phyloP scores from a whole-genome alignment of 2,329 filamentous ascomycete genomes.

The Colletotrichum limetticola region DNA sequence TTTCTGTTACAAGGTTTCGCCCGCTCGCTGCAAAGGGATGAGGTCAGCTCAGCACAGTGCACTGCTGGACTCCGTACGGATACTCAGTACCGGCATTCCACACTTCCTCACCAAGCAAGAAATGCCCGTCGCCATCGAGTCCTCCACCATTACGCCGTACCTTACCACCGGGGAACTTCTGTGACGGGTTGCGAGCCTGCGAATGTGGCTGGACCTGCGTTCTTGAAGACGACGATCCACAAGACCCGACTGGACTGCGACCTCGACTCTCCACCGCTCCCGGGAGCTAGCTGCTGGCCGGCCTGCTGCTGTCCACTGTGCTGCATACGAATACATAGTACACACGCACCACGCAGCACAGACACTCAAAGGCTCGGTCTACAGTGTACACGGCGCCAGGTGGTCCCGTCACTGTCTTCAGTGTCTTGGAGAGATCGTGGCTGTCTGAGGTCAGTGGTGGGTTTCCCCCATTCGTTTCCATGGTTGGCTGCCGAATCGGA shows the following conservation, averaged over 20 bases:
- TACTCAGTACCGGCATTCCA: too few species aligned
- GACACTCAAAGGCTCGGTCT: background rate
- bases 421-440: background rate
- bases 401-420: background rate
- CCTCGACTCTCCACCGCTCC: background rate
- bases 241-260: background rate
- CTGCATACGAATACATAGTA: background rate
- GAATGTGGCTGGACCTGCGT: background rate
- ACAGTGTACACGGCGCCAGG: background rate
- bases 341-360: background rate
- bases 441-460: background rate
- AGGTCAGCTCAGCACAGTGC: background rate
- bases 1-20: background rate
- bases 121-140: too few species aligned
- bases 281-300: background rate
- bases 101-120: too few species aligned
- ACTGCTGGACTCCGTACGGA: too few species aligned
- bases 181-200: background rate
- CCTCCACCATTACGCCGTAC: background rate
- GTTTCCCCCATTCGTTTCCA: background rate
- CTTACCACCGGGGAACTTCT: background rate
- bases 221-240: constrained; percentile 2
- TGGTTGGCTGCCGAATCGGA: constrained; percentile 21
- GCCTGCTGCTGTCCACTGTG: background rate
- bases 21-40: background rate